A percentile compares a stretch with the other conserved stretches of the same genome.
Conservation (phyloP, 164 flowering plant species). For the Santalum album region DNA sequence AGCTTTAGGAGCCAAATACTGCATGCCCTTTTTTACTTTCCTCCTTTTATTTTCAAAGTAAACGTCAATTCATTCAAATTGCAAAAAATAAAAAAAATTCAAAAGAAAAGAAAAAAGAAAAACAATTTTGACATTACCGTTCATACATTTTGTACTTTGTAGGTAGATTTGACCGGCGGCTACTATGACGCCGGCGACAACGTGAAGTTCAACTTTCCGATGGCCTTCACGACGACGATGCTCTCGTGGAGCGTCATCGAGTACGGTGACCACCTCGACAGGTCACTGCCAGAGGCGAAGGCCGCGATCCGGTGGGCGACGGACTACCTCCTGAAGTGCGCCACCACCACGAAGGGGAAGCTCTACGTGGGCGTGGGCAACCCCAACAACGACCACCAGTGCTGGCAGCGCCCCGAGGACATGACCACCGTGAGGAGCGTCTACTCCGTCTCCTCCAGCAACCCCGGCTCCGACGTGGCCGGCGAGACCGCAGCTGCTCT, state of each 20-base stretch:
- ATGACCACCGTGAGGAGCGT: slow-evolving; percentile 62
- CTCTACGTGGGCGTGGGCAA: slow-evolving; percentile 86
- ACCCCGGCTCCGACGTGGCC: slow-evolving; percentile 84
- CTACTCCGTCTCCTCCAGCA: slow-evolving; percentile 47
- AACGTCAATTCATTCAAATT: too few relatives aligned
- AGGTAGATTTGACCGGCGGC: slow-evolving; percentile 83
- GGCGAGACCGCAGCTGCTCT: slow-evolving; percentile 86
- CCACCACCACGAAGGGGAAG: slow-evolving; percentile 51
- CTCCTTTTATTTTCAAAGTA: too few relatives aligned
- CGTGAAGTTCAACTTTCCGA: slow-evolving; percentile 86
- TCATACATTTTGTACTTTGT: slow-evolving; percentile 18
- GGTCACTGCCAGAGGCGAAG: slow-evolving; percentile 29
- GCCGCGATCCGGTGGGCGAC: slow-evolving; percentile 80
- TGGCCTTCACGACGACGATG: slow-evolving; percentile 91
- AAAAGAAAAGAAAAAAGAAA: too few relatives aligned
- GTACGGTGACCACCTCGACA: slow-evolving; percentile 55
- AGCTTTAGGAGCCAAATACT: too few relatives aligned
- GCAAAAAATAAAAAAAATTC: too few relatives aligned
- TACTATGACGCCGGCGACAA: slow-evolving; percentile 97
- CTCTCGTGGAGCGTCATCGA: slow-evolving; percentile 81
- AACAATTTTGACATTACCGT: too few relatives aligned
- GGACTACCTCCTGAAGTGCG: slow-evolving; percentile 81
- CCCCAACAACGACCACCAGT: slow-evolving; percentile 70
- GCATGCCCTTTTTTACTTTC: too few relatives aligned
- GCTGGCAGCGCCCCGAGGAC: slow-evolving; percentile 93